Percentiles rank a stretch among this genome's conserved stretches.
Evolutionary conservation across 306 rosid species (phyloP).

Genomic region (Crataegus laevigata): DNA sequence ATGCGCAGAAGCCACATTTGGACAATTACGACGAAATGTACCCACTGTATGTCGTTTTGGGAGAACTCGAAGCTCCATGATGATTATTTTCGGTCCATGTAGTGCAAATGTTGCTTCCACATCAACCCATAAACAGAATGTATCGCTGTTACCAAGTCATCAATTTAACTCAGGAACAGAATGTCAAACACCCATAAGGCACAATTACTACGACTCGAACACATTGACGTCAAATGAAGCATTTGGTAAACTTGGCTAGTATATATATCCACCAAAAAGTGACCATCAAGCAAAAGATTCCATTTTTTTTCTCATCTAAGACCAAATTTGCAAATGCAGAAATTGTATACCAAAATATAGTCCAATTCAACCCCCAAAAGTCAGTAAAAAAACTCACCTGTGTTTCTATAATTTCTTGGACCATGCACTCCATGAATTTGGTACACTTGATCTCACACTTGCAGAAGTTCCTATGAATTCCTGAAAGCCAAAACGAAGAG

Average conservation of each 20-base stretch:
- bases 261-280: background rate
- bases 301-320: background rate
- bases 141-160: background rate
- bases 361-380: background rate
- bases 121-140: too few relatives aligned
- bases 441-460: background rate
- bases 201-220: background rate
- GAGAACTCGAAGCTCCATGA: background rate
- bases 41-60: background rate
- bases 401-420: conserved; percentile 89
- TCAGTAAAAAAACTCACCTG: conserved; percentile 30
- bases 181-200: background rate
- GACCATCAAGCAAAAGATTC: background rate
- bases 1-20: background rate
- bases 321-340: background rate
- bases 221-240: background rate
- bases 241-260: background rate
- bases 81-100: background rate
- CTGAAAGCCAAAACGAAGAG: background rate
- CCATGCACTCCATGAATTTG: conserved; percentile 76
- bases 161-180: background rate
- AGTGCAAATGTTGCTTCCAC: too few relatives aligned
- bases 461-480: background rate
- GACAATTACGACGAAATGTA: background rate
- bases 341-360: background rate